Evolutionary conservation across 2,329 filamentous ascomycete genomes (phyloP).

Genomic region (Penicillium polonicum): DNA sequence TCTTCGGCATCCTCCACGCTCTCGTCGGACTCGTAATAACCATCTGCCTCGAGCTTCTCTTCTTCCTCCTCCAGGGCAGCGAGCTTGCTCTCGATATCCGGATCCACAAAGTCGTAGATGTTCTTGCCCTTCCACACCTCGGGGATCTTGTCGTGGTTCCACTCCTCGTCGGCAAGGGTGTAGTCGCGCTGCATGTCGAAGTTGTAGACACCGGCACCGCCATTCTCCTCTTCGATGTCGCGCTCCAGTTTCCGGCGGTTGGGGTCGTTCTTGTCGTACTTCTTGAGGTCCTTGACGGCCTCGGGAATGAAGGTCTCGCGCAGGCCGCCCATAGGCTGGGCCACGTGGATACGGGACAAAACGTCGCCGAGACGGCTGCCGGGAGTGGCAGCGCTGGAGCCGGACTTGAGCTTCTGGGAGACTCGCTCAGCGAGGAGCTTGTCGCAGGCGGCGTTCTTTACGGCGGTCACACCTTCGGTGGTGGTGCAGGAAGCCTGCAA

Average conservation of each 20-base stretch:
- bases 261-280: conserved; percentile 89
- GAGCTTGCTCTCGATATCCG: conserved; percentile 92
- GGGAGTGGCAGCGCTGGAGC: conserved; percentile 72
- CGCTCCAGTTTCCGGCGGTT: conserved; percentile 74
- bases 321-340: conserved; percentile 81
- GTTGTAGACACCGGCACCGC: conserved; percentile 93
- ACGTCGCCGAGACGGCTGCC: conserved; percentile 85
- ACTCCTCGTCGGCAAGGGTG: conserved; percentile 79
- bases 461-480: conserved; percentile 86
- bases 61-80: conserved; percentile 92
- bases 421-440: conserved; percentile 89
- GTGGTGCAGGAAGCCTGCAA: conserved; percentile 94
- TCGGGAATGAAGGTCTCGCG: conserved; percentile 88
- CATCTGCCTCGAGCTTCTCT: conserved; percentile 84
- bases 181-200: conserved; percentile 89
- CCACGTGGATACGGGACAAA: conserved; percentile 92
- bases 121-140: conserved; percentile 96
- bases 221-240: conserved; percentile 87
- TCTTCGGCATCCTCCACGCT: conserved; percentile 86
- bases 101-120: conserved; percentile 94
- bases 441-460: conserved; percentile 94
- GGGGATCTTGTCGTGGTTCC: conserved; percentile 95
- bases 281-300: conserved; percentile 73
- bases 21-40: conserved; percentile 85
- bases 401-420: conserved; percentile 88